phyloP scores from a whole-genome alignment of 306 rosid species.

The Inga oerstediana region DNA sequence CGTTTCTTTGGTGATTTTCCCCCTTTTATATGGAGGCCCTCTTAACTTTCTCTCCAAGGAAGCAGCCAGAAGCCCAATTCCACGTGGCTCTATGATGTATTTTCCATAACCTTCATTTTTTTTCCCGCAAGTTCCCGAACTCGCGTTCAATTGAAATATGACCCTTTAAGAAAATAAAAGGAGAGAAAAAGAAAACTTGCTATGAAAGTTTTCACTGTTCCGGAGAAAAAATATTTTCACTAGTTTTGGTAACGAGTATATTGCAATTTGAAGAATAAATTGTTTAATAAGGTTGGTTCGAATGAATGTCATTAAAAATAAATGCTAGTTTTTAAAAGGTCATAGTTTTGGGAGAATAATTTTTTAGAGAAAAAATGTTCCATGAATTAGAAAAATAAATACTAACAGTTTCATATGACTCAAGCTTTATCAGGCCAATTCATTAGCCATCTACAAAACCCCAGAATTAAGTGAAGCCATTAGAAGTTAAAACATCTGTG shows the following conservation, averaged over 20 bases:
- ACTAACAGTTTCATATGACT: too few relatives aligned
- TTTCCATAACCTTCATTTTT: too few relatives aligned
- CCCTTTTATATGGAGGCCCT: background rate
- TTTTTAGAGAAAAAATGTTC: too few relatives aligned
- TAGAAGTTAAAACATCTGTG: too few relatives aligned
- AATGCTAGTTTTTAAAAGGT: too few relatives aligned
- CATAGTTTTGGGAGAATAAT: too few relatives aligned
- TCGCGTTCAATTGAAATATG: background rate
- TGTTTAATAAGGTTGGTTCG: background rate
- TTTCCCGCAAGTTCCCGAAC: too few relatives aligned
- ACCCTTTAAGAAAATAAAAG: background rate
- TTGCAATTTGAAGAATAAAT: background rate
- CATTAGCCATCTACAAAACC: too few relatives aligned
- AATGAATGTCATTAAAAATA: background rate
- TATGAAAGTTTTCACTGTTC: background rate
- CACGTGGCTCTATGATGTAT: background rate
- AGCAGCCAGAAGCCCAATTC: background rate
- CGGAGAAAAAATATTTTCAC: background rate
- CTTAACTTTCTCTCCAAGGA: background rate
- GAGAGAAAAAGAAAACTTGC: background rate
- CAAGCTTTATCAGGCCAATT: too few relatives aligned
- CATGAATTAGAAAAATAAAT: too few relatives aligned
- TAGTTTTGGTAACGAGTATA: background rate
- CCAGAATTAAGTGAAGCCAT: too few relatives aligned
- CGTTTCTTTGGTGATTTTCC: background rate